These are phyloP conservation scores for Dalbergia oliveri DNA, from an alignment of 306 rosid genomes.

Conservation along the genomic window DNA sequence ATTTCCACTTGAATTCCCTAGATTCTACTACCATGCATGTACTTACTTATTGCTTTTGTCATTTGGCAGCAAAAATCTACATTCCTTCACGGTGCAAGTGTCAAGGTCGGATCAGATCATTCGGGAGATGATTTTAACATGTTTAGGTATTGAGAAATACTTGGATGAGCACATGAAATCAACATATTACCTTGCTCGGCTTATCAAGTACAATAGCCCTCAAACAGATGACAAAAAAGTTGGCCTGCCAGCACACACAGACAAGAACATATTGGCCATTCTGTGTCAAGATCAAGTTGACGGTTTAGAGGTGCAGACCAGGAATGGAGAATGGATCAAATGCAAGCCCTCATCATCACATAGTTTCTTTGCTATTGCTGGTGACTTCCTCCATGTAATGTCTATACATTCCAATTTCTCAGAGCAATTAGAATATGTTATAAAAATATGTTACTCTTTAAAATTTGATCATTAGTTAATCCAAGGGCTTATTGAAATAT, in stretches of 20 bases:
- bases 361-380: conserved; percentile 58
- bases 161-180: conserved; percentile 70
- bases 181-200: conserved; percentile 60
- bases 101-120: conserved; percentile 57
- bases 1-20: too few species aligned
- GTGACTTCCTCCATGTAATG: conserved; percentile 62
- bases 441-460: background rate
- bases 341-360: conserved; percentile 58
- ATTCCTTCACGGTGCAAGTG: conserved; percentile 51
- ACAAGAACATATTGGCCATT: conserved; percentile 64
- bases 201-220: conserved; percentile 65
- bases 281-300: conserved; percentile 65
- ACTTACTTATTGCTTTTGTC: background rate
- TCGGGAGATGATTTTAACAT: conserved; percentile 68
- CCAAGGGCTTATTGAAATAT: background rate
- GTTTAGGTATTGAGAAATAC: conserved; percentile 70
- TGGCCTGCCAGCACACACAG: conserved; percentile 64
- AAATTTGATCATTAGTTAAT: background rate
- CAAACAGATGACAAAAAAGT: conserved; percentile 52
- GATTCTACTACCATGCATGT: too few species aligned
- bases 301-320: conserved; percentile 67
- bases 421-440: too few species aligned
- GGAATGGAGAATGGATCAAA: conserved; percentile 67
- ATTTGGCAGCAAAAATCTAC: conserved; percentile 53
- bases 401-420: conserved; percentile 7